Base-by-base conservation (phyloP, 495 filamentous ascomycete genomes). In the Neurospora sp. region DNA sequence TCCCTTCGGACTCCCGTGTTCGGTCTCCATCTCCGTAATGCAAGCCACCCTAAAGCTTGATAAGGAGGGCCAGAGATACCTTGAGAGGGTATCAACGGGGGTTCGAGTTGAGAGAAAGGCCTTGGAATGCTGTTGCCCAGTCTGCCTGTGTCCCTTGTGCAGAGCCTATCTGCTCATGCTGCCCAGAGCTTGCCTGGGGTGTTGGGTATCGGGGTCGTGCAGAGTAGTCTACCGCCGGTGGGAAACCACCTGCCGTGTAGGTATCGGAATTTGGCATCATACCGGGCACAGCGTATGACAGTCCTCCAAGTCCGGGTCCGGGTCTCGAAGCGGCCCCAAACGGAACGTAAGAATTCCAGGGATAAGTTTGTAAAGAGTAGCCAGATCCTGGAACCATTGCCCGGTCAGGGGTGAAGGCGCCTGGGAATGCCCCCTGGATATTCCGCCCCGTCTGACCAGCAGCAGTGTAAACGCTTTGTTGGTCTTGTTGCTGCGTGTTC, bases 61-160 rank as follows among this genome's bases (percentile, higher is more conserved):
- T 69, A 70, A 59, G 45, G 59, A 70, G 27, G 12, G 39, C 18
- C 68, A 31, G 35, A n/a, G 12, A 38, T 16, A 70, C 20, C 39
- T 39, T 39, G 9, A 12, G 10, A 10, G 39, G 22, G 3, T 31
- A 71, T 83, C 74, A 87, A 69, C 85, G 85, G 44, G 81, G 53
- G 27, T 65, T 65, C 27, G 22, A 78, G 75, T 86, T 87, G 73
- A 88, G 80, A 3, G 86, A 88, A 5, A 88, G 77, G 16, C 86
- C 83, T 72, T 88, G 86, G 75, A 88, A 87, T 16, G 79, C 74
- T 9, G 75, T 81, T 35, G 84, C 80, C 85, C 86, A 85, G 5
- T 86, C 84, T 59, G 77, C 76, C 70, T 85, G 84, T 10, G 75
- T 71, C 44, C 78, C 75, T 61, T 84, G 74, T 59, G 76, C 70